Base-by-base conservation (phyloP, 1,284 basidiomycete species). In the Moesziomyces parantarcticus region DNA sequence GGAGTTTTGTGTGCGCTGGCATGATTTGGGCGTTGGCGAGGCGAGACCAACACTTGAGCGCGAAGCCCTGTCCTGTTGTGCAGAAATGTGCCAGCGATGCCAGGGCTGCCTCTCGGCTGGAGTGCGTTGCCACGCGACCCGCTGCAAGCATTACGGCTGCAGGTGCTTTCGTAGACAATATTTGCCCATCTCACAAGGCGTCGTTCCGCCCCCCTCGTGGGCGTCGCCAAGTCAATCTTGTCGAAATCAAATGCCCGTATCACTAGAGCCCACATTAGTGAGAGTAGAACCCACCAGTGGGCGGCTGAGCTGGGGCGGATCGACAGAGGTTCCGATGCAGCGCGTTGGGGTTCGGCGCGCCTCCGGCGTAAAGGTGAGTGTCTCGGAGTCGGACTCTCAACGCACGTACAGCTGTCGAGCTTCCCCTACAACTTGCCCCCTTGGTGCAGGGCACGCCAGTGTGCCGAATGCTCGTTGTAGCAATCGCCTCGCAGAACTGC, bases 371-470 rank as follows among this genome's bases (percentile, higher is more conserved):
- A 8, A 39, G 14, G 14, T 6, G 14, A 18, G 36, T 7, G 36
- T 39, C 36, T 16, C 23, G 34, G 43, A 47, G 52, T 46, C 52
- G 52, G 52, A 54, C 44, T 54, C 36, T 54, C 34, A 46, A 46
- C 29, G 29, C 29, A 32, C 29, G 29, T 13, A 13, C 29, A 32
- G 29, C 29, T 40, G 29, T 32, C 16, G 23, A 39, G 36, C 36
- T 18, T 18, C 16, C 36, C 36, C 36, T n/a, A n/a, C 36, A 18
- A 39, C 36, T 39, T 6, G 18, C 16, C 36, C 11, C 36, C 16
- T 39, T 39, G 36, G 36, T 14, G 36, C 36, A 39, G 36, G 36
- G 16, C 36, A 39, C 18, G 36, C 7, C 14, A 8, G 5, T 14
- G 14, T 39, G 36, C 14, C 36, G 36, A 16, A 18, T 13, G 16